Percentiles rank a stretch among this genome's conserved stretches.
phyloP scores from a whole-genome alignment of 2,329 filamentous ascomycete genomes.

The Waltergamsia citrina region DNA sequence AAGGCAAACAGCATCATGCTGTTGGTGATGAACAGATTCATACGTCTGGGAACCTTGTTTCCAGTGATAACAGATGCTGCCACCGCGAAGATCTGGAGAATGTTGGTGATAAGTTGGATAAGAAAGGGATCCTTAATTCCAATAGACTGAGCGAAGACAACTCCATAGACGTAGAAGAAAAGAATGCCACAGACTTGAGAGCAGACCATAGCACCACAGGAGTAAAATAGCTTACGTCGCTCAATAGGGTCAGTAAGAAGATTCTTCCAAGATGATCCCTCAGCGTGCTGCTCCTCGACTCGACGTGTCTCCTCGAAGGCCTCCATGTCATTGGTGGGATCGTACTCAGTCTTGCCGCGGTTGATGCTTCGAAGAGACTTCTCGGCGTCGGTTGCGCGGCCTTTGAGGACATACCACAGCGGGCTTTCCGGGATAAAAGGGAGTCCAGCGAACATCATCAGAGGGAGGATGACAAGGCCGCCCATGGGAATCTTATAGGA shows the following conservation, averaged over 20 bases:
- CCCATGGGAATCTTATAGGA: conserved; percentile 17
- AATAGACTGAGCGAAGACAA: conserved; percentile 27
- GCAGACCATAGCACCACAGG: conserved; percentile 27
- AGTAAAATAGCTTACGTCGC: conserved; percentile 30
- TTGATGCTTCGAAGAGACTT: conserved; percentile 22
- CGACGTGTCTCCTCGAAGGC: conserved; percentile 12
- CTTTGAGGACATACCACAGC: conserved; percentile 20
- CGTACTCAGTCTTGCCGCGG: conserved; percentile 17
- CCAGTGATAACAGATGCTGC: conserved; percentile 20
- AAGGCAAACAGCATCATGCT: conserved; percentile 22
- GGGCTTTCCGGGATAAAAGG: conserved; percentile 16
- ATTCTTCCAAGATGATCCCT: conserved; percentile 23
- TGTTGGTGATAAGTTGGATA: conserved; percentile 25
- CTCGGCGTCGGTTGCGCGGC: conserved; percentile 15
- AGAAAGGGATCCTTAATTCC: conserved; percentile 25
- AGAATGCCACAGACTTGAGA: conserved; percentile 35
- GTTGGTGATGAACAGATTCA: conserved; percentile 23
- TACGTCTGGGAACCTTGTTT: conserved; percentile 24
- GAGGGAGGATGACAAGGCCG: conserved; percentile 13
- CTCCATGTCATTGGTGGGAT: conserved; percentile 10
- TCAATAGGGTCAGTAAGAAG: conserved; percentile 29
- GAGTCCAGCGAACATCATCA: conserved; percentile 12
- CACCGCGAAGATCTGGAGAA: conserved; percentile 27
- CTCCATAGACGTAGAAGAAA: conserved; percentile 30
- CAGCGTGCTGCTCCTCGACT: conserved; percentile 13